These are phyloP conservation scores for Tolypocladium inflatum DNA, from an alignment of 2,329 filamentous ascomycete genomes.

Conservation along the genomic window DNA sequence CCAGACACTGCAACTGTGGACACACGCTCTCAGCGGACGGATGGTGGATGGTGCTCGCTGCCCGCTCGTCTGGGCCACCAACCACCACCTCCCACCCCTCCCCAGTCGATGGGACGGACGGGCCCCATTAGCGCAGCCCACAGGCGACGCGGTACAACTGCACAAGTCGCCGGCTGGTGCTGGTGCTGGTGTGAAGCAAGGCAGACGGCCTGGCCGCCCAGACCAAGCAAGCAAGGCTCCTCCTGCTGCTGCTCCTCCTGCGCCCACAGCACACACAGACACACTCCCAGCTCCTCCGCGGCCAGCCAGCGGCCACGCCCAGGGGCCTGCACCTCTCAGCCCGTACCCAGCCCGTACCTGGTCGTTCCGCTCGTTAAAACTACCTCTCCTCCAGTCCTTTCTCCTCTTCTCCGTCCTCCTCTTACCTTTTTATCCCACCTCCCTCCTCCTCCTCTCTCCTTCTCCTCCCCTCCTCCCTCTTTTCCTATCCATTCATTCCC, in stretches of 20 bases:
- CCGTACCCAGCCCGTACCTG: slow-evolving; percentile 1
- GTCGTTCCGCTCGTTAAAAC: slow-evolving; percentile 20
- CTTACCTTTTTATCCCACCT: slow-evolving; percentile 33
- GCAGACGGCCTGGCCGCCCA: slow-evolving; percentile 3
- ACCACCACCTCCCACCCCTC: not conserved
- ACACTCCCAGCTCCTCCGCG: not conserved
- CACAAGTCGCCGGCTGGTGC: slow-evolving; percentile 7
- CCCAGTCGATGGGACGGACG: slow-evolving; percentile 1
- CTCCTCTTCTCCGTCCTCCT: slow-evolving; percentile 43
- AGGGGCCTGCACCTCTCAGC: slow-evolving; percentile 1
- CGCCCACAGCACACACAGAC: not conserved
- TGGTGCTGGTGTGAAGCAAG: slow-evolving; percentile 5
- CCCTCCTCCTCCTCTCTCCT: slow-evolving; percentile 25
- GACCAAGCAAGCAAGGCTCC: slow-evolving; percentile 1
- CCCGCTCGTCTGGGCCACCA: slow-evolving; percentile 1
- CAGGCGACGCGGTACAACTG: slow-evolving; percentile 11
- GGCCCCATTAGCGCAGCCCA: slow-evolving; percentile 7
- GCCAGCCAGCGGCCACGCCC: not conserved
- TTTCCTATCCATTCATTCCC: slow-evolving; percentile 43
- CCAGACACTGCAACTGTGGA: not conserved
- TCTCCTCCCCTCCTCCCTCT: slow-evolving; percentile 28
- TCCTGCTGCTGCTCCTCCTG: not conserved
- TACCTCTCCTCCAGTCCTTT: slow-evolving; percentile 46
- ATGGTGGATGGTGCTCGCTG: not conserved
- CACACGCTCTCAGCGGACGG: not conserved